Evolutionary conservation across 805 yeast genomes (phyloP).

Genomic region (Starmerella geochares): DNA sequence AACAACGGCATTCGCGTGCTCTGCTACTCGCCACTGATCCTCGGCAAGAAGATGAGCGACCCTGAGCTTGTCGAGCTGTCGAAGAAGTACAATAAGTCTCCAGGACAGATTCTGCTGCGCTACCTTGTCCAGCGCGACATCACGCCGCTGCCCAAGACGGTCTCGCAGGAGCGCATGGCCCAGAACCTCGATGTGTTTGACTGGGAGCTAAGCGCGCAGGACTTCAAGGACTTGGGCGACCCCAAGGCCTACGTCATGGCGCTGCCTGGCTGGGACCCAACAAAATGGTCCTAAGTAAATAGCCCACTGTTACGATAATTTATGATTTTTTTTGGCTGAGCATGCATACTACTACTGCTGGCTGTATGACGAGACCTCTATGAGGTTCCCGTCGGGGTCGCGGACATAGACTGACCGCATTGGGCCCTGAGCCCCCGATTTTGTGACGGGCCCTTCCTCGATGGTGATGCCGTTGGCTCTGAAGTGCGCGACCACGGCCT

Average conservation of each 20-base stretch:
- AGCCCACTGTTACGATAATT: not conserved
- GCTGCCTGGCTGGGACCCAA: slow-evolving; percentile 33
- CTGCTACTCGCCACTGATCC: slow-evolving; percentile 72
- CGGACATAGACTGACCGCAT: slow-evolving; percentile 9
- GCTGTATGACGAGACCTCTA: slow-evolving; percentile 5
- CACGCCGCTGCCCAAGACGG: slow-evolving; percentile 66
- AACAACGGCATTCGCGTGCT: slow-evolving; percentile 50
- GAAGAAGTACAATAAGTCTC: slow-evolving; percentile 34
- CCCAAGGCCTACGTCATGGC: slow-evolving; percentile 29
- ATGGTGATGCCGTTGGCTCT: not conserved
- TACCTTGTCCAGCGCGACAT: slow-evolving; percentile 44
- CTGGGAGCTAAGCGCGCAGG: slow-evolving; percentile 32
- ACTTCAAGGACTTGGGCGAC: slow-evolving; percentile 29
- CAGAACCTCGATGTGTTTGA: slow-evolving; percentile 48
- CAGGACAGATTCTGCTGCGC: slow-evolving; percentile 41
- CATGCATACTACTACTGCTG: too few relatives aligned
- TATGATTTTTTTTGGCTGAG: not conserved
- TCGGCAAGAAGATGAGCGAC: slow-evolving; percentile 44
- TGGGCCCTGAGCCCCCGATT: slow-evolving; percentile 6
- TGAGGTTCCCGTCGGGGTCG: slow-evolving; percentile 6
- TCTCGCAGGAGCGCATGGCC: slow-evolving; percentile 45
- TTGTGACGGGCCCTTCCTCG: slow-evolving; percentile 6
- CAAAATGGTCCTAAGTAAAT: slow-evolving; percentile 20
- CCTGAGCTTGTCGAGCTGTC: slow-evolving; percentile 32
- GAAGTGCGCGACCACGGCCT: not conserved